A percentile compares a stretch with the other conserved stretches of the same genome.
Evolutionary conservation across 495 filamentous ascomycete genomes (phyloP).

Genomic region (Penicillium pancosmium): DNA sequence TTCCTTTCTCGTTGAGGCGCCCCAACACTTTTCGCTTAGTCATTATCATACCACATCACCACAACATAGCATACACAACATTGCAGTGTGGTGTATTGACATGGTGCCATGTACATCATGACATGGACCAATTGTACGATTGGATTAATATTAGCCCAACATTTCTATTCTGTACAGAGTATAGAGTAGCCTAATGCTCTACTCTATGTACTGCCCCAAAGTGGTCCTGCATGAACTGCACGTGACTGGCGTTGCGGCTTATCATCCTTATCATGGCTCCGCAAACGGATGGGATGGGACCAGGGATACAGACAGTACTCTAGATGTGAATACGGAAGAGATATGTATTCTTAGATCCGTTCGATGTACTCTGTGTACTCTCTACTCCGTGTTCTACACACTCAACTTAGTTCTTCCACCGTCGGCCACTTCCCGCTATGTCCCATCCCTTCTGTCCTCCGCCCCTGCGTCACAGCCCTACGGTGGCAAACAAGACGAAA

Average conservation of each 20-base stretch:
- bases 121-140: neutral
- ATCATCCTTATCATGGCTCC: neutral
- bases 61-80: neutral
- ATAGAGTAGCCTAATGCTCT: neutral
- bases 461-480: conserved; percentile 18
- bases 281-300: no score
- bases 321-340: no score
- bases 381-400: no score
- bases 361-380: no score
- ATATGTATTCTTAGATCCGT: no score
- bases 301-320: neutral
- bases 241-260: neutral
- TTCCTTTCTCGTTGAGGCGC: conserved; percentile 37
- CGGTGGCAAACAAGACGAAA: conserved; percentile 19
- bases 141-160: neutral
- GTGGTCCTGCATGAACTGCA: neutral
- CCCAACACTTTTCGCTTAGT: conserved; percentile 30
- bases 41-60: neutral
- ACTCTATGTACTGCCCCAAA: neutral
- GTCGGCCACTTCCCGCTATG: neutral
- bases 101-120: neutral
- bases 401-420: neutral
- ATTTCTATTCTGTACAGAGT: neutral
- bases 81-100: neutral
- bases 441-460: neutral